A percentile compares a stretch with the other conserved stretches of the same genome.
phyloP scores from a whole-genome alignment of 179 eudicot genomes.

The Drosera spatulata region DNA sequence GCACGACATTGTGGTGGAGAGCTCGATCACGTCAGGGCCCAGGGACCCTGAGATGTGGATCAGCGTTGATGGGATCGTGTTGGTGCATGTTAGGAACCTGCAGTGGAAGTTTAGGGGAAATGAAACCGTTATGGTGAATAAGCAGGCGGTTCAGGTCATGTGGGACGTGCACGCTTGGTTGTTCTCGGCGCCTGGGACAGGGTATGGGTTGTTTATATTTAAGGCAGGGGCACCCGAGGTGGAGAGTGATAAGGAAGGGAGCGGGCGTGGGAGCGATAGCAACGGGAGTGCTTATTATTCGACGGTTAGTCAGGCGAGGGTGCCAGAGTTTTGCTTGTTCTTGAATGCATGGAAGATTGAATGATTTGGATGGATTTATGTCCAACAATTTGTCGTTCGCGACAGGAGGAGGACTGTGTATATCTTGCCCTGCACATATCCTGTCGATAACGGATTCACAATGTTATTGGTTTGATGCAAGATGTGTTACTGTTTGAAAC shows the following conservation, averaged over 20 bases:
- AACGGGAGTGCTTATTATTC: constrained; percentile 36
- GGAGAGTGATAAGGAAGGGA: constrained; percentile 28
- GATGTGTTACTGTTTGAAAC: too few species aligned
- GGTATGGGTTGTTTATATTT: constrained; percentile 64
- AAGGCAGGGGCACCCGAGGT: constrained; percentile 41
- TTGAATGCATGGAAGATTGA: constrained; percentile 82
- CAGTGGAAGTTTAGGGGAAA: constrained; percentile 32
- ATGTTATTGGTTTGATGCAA: too few species aligned
- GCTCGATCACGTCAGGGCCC: constrained; percentile 32
- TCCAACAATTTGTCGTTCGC: too few species aligned
- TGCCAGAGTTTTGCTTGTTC: constrained; percentile 53
- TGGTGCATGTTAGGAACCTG: constrained; percentile 46
- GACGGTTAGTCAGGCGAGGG: constrained; percentile 23
- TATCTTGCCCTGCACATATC: too few species aligned
- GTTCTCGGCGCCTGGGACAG: constrained; percentile 43
- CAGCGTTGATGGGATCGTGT: constrained; percentile 55
- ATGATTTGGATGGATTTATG: constrained; percentile 14
- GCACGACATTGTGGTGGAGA: constrained; percentile 58
- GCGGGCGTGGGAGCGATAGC: constrained; percentile 32
- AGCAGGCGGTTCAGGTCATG: constrained; percentile 51
- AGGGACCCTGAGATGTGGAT: constrained; percentile 77
- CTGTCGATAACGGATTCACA: too few species aligned
- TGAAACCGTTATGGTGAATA: constrained; percentile 47
- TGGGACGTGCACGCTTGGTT: constrained; percentile 94
- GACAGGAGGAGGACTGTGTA: too few species aligned